phyloP scores from a whole-genome alignment of 306 rosid species.

The Argentina anserina region DNA sequence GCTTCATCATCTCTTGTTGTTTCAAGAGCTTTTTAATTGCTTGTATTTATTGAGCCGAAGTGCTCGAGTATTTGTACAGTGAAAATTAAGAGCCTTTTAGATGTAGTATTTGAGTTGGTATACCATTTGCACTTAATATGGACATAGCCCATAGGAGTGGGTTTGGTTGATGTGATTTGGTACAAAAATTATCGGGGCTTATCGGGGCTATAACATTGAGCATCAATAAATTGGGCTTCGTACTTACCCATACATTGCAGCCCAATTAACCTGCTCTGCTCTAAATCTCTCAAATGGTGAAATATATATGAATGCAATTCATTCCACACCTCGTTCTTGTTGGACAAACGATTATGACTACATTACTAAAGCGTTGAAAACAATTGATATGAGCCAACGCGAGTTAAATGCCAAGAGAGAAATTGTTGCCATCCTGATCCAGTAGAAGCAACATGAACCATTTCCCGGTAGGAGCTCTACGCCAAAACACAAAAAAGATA shows the following conservation, averaged over 20 bases:
- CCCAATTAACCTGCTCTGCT: not conserved
- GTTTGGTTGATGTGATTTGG: too few species aligned
- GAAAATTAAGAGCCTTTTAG: too few species aligned
- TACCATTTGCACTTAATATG: too few species aligned
- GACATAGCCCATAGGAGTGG: too few species aligned
- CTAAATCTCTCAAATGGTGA: not conserved
- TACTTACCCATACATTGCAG: not conserved
- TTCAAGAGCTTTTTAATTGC: not conserved
- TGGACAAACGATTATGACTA: not conserved
- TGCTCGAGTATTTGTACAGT: not conserved
- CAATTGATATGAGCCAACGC: not conserved
- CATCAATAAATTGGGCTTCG: too few species aligned
- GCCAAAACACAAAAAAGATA: not conserved
- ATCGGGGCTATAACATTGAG: too few species aligned
- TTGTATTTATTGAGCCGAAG: not conserved
- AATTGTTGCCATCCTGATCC: not conserved
- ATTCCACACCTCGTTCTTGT: not conserved
- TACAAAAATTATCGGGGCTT: too few species aligned
- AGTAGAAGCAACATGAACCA: not conserved
- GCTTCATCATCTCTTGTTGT: not conserved
- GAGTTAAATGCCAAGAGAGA: not conserved
- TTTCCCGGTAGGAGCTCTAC: not conserved
- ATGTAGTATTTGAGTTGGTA: too few species aligned
- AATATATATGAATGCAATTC: not conserved
- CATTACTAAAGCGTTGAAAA: not conserved